Conservation (phyloP, 257 asterid genomes). For the Gentiana macrophylla region DNA sequence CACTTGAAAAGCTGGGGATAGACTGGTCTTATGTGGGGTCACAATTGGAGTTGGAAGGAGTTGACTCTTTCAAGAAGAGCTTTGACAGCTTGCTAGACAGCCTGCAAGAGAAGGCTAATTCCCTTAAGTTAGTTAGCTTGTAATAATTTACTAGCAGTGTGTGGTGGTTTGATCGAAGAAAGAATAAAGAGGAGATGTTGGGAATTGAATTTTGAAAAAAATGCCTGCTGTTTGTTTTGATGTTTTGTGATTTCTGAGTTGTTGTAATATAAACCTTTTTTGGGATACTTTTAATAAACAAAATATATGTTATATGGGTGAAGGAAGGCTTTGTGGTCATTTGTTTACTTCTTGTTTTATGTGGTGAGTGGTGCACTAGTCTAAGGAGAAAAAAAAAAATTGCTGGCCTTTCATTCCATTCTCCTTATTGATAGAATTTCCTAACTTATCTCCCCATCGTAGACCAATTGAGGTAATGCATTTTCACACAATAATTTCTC, state of each 20-base stretch:
- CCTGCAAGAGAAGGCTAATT: constrained; percentile 92
- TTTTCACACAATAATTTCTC: no score
- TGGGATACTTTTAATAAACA: background rate
- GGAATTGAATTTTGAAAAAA: background rate
- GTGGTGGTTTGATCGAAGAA: constrained; percentile 8
- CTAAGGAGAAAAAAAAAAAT: no score
- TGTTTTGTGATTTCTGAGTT: constrained; percentile 6
- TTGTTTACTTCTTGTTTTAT: no score
- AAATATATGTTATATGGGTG: no score
- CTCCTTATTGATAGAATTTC: no score
- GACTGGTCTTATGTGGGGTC: constrained; percentile 80
- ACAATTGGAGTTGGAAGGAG: constrained; percentile 93
- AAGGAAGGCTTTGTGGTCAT: no score
- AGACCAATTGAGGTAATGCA: no score
- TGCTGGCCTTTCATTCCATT: no score
- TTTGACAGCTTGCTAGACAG: constrained; percentile 90
- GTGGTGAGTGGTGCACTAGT: no score
- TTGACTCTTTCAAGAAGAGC: constrained; percentile 93
- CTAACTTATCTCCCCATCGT: no score
- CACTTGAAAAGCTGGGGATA: constrained; percentile 87
- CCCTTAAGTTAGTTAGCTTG: constrained; percentile 66
- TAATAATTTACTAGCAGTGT: constrained; percentile 16
- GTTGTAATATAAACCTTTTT: background rate
- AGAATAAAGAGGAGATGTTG: constrained; percentile 23
- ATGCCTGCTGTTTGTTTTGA: background rate